Conservation (phyloP, 2,329 filamentous ascomycete genomes). For the Arthrobotrys sphaeroides region DNA sequence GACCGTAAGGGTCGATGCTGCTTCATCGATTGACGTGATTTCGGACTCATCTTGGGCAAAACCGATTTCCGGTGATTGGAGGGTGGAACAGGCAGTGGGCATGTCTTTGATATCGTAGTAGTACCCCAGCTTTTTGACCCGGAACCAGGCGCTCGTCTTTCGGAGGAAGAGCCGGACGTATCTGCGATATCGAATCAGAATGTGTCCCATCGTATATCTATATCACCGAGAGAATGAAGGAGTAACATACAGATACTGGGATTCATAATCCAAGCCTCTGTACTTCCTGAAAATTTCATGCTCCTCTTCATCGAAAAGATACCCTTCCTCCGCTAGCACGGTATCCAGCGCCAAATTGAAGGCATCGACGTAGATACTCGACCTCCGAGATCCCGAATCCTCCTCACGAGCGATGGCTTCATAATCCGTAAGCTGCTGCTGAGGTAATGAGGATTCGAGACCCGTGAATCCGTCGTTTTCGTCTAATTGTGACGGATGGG, state of each 20-base stretch:
- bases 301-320: slow-evolving; percentile 85
- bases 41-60: slow-evolving; percentile 84
- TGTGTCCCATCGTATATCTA: slow-evolving; percentile 33
- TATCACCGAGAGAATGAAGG: not conserved
- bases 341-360: slow-evolving; percentile 93
- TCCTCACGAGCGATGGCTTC: slow-evolving; percentile 34
- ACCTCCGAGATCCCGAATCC: slow-evolving; percentile 23
- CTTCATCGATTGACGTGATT: slow-evolving; percentile 83
- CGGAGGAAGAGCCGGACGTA: slow-evolving; percentile 92
- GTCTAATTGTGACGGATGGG: slow-evolving; percentile 17
- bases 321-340: slow-evolving; percentile 85
- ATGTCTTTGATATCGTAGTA: slow-evolving; percentile 83
- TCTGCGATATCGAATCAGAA: slow-evolving; percentile 62
- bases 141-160: slow-evolving; percentile 91
- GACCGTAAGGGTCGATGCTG: slow-evolving; percentile 79
- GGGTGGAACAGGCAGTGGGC: slow-evolving; percentile 69
- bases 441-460: slow-evolving; percentile 49
- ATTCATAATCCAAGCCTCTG: slow-evolving; percentile 78
- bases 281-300: slow-evolving; percentile 79
- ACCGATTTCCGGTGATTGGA: slow-evolving; percentile 66
- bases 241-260: slow-evolving; percentile 81
- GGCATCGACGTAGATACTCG: slow-evolving; percentile 83
- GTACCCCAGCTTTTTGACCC: slow-evolving; percentile 79
- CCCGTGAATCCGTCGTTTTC: slow-evolving; percentile 37
- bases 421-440: slow-evolving; percentile 31